These are phyloP conservation scores for Dactylonectria estremocensis DNA, from an alignment of 2,329 filamentous ascomycete genomes.

Conservation along the genomic window DNA sequence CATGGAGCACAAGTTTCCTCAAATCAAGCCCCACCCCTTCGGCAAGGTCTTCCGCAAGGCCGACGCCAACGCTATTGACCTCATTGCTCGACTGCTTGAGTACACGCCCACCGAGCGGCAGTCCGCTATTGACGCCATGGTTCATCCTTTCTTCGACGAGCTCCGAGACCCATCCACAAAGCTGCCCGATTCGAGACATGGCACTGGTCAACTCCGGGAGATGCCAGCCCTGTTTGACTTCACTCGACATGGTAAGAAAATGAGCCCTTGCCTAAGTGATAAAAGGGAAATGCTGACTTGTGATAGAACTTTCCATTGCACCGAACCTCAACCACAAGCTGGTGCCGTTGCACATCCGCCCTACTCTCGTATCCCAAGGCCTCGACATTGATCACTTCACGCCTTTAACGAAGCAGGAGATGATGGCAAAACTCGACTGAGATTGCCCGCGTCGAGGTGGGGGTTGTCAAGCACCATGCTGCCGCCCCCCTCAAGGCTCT, in stretches of 20 bases:
- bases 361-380: conserved; percentile 81
- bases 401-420: conserved; percentile 92
- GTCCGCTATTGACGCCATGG: conserved; percentile 95
- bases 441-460: conserved; percentile 46
- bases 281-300: conserved; percentile 32
- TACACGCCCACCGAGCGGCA: conserved; percentile 98
- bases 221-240: conserved; percentile 94
- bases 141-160: conserved; percentile 98
- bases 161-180: conserved; percentile 91
- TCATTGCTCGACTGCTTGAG: conserved; percentile 94
- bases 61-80: conserved; percentile 90
- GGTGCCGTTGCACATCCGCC: conserved; percentile 86
- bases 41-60: conserved; percentile 99
- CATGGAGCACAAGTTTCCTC: conserved; percentile 99
- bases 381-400: conserved; percentile 96
- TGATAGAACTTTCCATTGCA: conserved; percentile 92
- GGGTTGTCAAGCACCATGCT: conserved; percentile 53
- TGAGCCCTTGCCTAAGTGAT: background rate
- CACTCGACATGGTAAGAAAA: conserved; percentile 85
- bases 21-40: conserved; percentile 99
- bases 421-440: conserved; percentile 98
- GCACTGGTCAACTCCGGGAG: conserved; percentile 84
- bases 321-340: conserved; percentile 89
- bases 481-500: conserved; percentile 49
- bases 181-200: conserved; percentile 94